Conservation (phyloP, 305 asterid species). For the Fraxinus nigra region DNA sequence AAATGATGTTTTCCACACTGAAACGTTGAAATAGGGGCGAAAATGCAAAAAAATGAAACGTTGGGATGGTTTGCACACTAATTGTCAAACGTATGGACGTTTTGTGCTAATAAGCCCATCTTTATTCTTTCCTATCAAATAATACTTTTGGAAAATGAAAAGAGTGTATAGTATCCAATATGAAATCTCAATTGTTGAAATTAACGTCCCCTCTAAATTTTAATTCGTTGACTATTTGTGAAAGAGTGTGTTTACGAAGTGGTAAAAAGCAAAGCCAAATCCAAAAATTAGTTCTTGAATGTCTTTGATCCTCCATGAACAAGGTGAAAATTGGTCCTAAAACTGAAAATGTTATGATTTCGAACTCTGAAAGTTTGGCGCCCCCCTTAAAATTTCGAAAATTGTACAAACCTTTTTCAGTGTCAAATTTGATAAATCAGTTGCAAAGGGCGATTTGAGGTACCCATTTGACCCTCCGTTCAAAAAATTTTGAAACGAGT, state of each 20-base stretch:
- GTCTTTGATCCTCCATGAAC: background rate
- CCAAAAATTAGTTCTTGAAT: background rate
- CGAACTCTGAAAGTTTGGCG: background rate
- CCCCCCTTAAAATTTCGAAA: background rate
- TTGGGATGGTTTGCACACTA: no score
- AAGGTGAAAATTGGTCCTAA: background rate
- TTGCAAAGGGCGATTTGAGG: background rate
- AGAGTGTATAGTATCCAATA: no score
- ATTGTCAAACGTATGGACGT: no score
- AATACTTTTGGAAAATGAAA: no score
- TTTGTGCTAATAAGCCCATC: no score
- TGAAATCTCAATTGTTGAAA: no score
- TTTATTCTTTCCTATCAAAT: background rate
- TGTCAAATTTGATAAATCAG: background rate
- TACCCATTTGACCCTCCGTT: background rate
- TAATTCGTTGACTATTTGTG: background rate
- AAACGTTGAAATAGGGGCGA: no score
- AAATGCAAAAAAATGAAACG: no score
- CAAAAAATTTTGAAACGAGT: background rate
- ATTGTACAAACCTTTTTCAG: background rate
- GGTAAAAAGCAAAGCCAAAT: background rate
- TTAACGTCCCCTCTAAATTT: background rate
- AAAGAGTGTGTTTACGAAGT: background rate
- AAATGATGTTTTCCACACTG: no score
- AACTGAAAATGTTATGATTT: background rate